Base-by-base conservation (phyloP, 331 rosid genomes). In the Acacia pycnantha region DNA sequence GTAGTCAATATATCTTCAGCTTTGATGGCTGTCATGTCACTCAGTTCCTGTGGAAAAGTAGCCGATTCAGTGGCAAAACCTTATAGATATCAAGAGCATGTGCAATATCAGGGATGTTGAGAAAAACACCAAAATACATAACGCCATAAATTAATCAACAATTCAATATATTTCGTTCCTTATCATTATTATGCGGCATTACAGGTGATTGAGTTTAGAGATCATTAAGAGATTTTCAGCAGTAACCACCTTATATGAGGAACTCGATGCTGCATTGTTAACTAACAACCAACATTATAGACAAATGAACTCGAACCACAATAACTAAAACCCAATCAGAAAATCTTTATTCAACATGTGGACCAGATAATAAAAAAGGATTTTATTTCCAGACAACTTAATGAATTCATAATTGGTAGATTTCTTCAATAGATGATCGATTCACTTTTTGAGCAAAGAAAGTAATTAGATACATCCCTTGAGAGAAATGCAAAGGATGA, bases 1-100 rank as follows among this genome's bases (percentile, higher is more conserved):
- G 99, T 96, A 70, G 83, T 78, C 86, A 94, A 84, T 76, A 96
- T 94, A 84, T 96, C 98, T 76, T 96, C 98, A 0, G 98, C 95
- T 84, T 91, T 96, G 71, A 94, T 94, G 64, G 97, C 98, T 67
- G 98, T 96, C 99, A 94, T 94, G 91, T 94, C 99, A 82, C 99
- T 96, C 43, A 96, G 94, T 85, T 96, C 98, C 98, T 96, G 90
- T 74, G 51, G 8, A 29, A 73, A 70, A 76, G 50, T 26, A 67
- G 24, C 74, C 48, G 74, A 71, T 35, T 77, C 77, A 80, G 51
- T 68, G 16, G 26, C 66, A 51, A 43, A 48, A 33, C 58, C 37
- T 48, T 29, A 24, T 46, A 50, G 53, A 40, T 51, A 35, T 56
- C 44, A 50, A 27, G 26, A 77, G 3, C 56, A 11, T 5, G 48